Base-by-base conservation (phyloP, 129 eudicot species). In the Scalesia atractyloides region DNA sequence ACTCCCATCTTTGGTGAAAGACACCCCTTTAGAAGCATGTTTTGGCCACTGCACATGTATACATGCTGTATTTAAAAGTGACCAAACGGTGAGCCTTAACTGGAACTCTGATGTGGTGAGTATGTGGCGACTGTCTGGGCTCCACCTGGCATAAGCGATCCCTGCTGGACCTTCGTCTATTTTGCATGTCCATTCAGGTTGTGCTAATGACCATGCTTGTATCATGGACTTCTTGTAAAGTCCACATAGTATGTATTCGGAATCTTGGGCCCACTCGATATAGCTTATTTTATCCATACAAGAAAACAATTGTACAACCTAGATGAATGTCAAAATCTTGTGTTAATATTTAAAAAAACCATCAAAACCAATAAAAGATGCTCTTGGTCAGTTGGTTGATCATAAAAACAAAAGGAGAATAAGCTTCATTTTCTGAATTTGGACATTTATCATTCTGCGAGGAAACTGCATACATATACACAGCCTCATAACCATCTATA, bases 111-210 rank as follows among this genome's bases (percentile, higher is more conserved):
- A 95, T 12, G 97, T 95, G 22, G 99, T 95, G 51, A 95, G 97
- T 61, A 95, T 95, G 80, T 95, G 99, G 78, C 99, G 99, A 62
- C 99, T 95, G 70, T 95, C 99, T 18, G 99, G 99, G 80, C 99
- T 95, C 99, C 99, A 95, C 87, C 99, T 95, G 14, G 99, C 99
- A 70, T 83, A 95, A 46, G 97, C 87, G 75, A 95, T 90, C 50
- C 99, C 99, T 7, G 99, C 97, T 59, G 91, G 94, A 61, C 99
- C 99, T 83, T 95, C 99, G 46, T 95, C 99, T 47, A 95, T 95
- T 79, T 95, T 95, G 85, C 99, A 95, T 15, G 99, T 95, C 99
- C 99, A 95, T 41, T 95, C 99, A 2, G 99, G 99, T 73, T 95
- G 97, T 53, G 88, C 83, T 80, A 90, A 69, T 20, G 99, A 95